Evolutionary conservation across 1,284 basidiomycete species (phyloP), one percentile per base, ranked within the genome.

Genomic region (Austroboletus rostrupii): DNA sequence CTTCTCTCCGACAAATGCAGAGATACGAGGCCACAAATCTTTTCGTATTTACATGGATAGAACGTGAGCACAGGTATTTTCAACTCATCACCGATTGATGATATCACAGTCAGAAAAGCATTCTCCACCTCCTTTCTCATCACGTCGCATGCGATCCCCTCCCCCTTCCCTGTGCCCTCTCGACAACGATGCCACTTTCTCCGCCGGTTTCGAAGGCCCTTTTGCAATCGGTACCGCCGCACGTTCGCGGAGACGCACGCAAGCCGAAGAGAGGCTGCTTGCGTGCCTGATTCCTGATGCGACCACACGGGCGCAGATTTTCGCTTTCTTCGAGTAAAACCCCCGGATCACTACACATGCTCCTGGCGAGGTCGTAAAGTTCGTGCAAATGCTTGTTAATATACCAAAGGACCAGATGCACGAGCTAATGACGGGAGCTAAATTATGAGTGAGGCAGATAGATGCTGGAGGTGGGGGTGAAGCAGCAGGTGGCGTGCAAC

Each of bases 71-170:
- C 5, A 9, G 13, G 7, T 14, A 23, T 53, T 50, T 43, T 20
- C 20, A 47, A 47, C 21, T 36, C 0, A 38, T 35, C 41, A 16
- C 10, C n/a, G 21, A 36, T 50, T 61, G 28, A 61, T 21, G 28
- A 29, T 43, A n/a, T 28, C 11, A 23, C 60, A 77, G 77, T 31
- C 62, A 77, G 10, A 70, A 76, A 31, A 72, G 79, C 1, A 67
- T 76, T 11, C 67, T 84, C 2, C 78, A 88, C 54, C 78, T 95
- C 12, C 77, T 96, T 11, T 87, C 90, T 0, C 89, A 92, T 62
- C 79, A 80, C 16, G 71, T 91, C 46, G 80, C 85, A 3, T 94
- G 86, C 57, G 92, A 95, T 62, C 91, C 91, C 1, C 70, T 94
- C 1, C 89, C 90, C 1, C 90, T 91, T 0, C 70, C 67, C 3